Conservation (phyloP, 164 flowering plant genomes). For the Dillenia suffruticosa region DNA sequence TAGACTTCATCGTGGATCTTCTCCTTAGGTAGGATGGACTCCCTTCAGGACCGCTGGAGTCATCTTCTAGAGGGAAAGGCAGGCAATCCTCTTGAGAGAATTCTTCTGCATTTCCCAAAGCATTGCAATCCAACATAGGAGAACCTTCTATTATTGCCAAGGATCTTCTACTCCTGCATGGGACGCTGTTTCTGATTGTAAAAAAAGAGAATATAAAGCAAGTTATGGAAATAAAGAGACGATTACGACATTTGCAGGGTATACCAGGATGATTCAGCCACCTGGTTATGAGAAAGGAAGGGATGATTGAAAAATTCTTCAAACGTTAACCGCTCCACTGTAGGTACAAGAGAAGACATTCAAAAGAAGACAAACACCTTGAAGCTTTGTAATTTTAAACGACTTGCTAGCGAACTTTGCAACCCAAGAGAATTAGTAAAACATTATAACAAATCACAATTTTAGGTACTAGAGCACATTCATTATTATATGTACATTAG, state of each 20-base stretch:
- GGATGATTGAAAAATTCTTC: conserved; percentile 96
- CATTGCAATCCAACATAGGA: conserved; percentile 34
- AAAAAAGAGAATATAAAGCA: not conserved
- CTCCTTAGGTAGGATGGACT: conserved; percentile 45
- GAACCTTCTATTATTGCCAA: conserved; percentile 30
- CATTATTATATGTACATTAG: too few species aligned
- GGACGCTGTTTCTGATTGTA: not conserved
- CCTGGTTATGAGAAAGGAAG: conserved; percentile 43
- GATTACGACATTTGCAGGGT: not conserved
- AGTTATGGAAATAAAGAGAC: not conserved
- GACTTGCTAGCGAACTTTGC: too few species aligned
- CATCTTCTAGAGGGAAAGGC: conserved; percentile 76
- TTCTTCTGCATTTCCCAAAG: conserved; percentile 41
- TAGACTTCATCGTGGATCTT: conserved; percentile 40
- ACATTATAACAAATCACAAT: too few species aligned
- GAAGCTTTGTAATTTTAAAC: too few species aligned
- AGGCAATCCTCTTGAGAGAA: conserved; percentile 73
- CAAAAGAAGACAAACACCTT: too few species aligned
- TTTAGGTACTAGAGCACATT: too few species aligned
- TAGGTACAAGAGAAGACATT: conserved; percentile 5
- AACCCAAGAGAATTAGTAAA: too few species aligned
- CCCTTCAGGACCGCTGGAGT: conserved; percentile 59
- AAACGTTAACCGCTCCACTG: conserved; percentile 95
- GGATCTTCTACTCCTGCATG: conserved; percentile 35
- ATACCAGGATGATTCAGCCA: conserved; percentile 49